phyloP scores from a whole-genome alignment of 345 rosid genomes.

The Brassica carinata region DNA sequence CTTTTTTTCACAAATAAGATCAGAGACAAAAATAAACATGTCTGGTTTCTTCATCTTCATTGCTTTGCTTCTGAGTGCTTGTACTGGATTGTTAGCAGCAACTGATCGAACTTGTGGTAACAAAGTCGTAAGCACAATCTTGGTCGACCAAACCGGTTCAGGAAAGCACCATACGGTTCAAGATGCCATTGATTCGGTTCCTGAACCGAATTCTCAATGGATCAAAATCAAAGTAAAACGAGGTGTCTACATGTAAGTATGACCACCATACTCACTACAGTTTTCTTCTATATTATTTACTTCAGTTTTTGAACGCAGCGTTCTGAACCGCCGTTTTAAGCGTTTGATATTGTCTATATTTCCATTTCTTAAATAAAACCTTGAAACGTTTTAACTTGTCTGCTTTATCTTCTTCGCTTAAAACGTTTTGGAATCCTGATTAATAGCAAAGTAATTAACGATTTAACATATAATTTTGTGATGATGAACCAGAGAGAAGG shows the following conservation, averaged over 20 bases:
- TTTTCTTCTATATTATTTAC: not conserved
- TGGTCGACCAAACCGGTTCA: constrained; percentile 34
- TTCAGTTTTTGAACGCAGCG: not conserved
- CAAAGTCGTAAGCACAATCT: constrained; percentile 36
- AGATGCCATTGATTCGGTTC: constrained; percentile 30
- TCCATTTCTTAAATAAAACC: not conserved
- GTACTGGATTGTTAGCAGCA: constrained; percentile 21
- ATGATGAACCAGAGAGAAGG: constrained; percentile 46
- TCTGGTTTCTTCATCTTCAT: constrained; percentile 27
- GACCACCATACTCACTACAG: constrained; percentile 1
- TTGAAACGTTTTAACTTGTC: not conserved
- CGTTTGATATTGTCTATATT: constrained; percentile 2
- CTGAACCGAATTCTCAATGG: constrained; percentile 24
- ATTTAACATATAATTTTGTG: not conserved
- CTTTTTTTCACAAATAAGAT: not conserved
- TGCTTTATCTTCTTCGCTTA: not conserved
- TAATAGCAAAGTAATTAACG: constrained; percentile 3
- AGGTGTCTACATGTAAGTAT: constrained; percentile 40
- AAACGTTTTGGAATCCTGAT: not conserved
- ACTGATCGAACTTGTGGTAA: constrained; percentile 34
- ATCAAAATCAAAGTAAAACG: constrained; percentile 42
- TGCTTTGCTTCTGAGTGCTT: constrained; percentile 27
- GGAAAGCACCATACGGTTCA: constrained; percentile 27
- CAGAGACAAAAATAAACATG: constrained; percentile 9
- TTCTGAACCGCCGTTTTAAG: constrained; percentile 11